A percentile compares a stretch with the other conserved stretches of the same genome.
These are phyloP conservation scores for Zygosaccharomyces sapae DNA, from an alignment of 1,139 yeast species.

Conservation along the genomic window DNA sequence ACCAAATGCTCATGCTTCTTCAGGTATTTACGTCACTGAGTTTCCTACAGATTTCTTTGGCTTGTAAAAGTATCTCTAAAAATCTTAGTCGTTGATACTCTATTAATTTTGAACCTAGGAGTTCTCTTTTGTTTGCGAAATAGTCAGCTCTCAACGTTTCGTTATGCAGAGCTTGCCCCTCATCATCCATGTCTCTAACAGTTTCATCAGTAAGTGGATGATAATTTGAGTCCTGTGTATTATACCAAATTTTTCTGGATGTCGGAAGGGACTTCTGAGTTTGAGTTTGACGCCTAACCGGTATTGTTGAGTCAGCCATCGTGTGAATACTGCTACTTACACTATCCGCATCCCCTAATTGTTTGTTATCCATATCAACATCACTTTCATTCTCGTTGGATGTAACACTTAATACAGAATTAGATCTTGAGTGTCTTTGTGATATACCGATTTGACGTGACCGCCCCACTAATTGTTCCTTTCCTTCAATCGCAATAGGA, in stretches of 20 bases:
- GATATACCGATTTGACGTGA: conserved; percentile 7
- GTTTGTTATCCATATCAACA: conserved; percentile 27
- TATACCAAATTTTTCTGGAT: conserved; percentile 10
- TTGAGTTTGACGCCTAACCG: conserved; percentile 9
- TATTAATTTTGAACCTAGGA: conserved; percentile 22
- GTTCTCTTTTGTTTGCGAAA: conserved; percentile 16
- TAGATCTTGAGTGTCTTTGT: conserved; percentile 15
- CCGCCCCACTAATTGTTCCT: conserved; percentile 1
- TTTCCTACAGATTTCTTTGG: conserved; percentile 11
- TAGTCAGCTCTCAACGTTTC: conserved; percentile 20
- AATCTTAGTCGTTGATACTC: conserved; percentile 27
- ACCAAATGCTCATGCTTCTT: conserved; percentile 3
- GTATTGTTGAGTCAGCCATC: conserved; percentile 13
- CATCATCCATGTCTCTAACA: conserved; percentile 5
- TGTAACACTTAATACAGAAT: conserved; percentile 17
- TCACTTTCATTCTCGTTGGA: conserved; percentile 28
- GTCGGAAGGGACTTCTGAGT: not conserved
- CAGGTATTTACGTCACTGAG: conserved; percentile 10
- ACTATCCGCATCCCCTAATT: conserved; percentile 22
- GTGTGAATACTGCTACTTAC: conserved; percentile 26
- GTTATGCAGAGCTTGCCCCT: conserved; percentile 17
- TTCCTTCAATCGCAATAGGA: conserved; percentile 1
- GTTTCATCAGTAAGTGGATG: conserved; percentile 7
- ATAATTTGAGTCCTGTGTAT: conserved; percentile 6
- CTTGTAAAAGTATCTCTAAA: conserved; percentile 27